Base-by-base conservation (phyloP, 352 stramenopile genomes). In the Pythium brachiatum region DNA sequence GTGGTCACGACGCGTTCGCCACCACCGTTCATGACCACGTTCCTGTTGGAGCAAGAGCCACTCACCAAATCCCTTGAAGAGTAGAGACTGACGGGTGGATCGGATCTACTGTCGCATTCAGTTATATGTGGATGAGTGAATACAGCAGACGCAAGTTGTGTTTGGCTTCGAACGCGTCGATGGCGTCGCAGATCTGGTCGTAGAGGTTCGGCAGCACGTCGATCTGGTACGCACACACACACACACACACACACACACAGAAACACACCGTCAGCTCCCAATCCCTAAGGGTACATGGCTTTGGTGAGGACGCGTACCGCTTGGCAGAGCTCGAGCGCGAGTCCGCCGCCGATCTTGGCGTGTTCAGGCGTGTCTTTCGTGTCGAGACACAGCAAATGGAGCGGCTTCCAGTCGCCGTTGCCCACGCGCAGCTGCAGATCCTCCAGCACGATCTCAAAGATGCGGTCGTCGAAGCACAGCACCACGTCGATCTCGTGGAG, bases 381-480 rank as follows among this genome's bases (percentile, higher is more conserved):
- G 70, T 96, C 86, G 23, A 96, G 75, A 67, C 88, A 95, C 43
- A 96, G 68, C 64, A 96, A 55, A 65, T 95, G 86, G 52, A 96
- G 68, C 46, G 84, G 77, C 31, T 76, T 66, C 81, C 81, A 90
- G 59, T 70, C 64, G 57, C 64, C 76, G 12, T 70, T 70, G 11
- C 74, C 78, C 13, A 83, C 66, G 13, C 79, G 77, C 38, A 90
- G 67, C 70, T 90, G 81, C 56, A 90, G 62, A 61, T 88, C 83
- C 53, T 96, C 86, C 26, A 94, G 60, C 18, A 96, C 83, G 27
- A 93, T 91, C 64, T 96, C 85, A 25, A 92, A 96, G 57, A 96
- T 92, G 59, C 86, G 83, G 70, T 94, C 83, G 69, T 96, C 89
- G 70, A 96, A 96, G 76, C 87, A 95, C n/a, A 96, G 58, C 27